Evolutionary conservation across 1,139 yeast species (phyloP).

Genomic region (Candida buenavistaensis): DNA sequence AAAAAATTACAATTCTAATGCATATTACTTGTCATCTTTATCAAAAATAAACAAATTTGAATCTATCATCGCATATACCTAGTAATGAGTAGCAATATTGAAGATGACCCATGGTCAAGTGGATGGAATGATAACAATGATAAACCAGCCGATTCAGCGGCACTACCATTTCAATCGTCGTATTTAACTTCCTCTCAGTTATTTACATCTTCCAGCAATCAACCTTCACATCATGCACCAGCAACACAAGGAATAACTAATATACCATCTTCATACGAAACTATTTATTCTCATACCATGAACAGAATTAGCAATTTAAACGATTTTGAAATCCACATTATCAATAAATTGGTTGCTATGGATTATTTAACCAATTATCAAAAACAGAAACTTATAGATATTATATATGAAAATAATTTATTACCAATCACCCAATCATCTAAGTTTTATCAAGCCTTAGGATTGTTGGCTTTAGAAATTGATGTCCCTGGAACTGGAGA

Average conservation of each 20-base stretch:
- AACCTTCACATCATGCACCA: slow-evolving; percentile 5
- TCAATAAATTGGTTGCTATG: slow-evolving; percentile 28
- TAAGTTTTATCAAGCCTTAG: slow-evolving; percentile 37
- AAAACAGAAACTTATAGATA: slow-evolving; percentile 33
- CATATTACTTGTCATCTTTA: no score
- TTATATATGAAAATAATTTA: slow-evolving; percentile 38
- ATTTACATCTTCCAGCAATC: slow-evolving; percentile 10
- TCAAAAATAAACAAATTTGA: no score
- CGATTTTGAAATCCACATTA: slow-evolving; percentile 32
- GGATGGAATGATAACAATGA: slow-evolving; percentile 32
- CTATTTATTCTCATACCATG: slow-evolving; percentile 20
- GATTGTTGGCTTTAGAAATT: slow-evolving; percentile 42
- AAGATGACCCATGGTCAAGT: slow-evolving; percentile 46
- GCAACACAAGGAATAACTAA: slow-evolving; percentile 12
- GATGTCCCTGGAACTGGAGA: slow-evolving; percentile 44
- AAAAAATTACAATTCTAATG: background rate
- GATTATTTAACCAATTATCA: slow-evolving; percentile 34
- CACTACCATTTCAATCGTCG: slow-evolving; percentile 12
- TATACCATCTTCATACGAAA: slow-evolving; percentile 28
- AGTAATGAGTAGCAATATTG: slow-evolving; percentile 21
- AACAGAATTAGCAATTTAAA: slow-evolving; percentile 24
- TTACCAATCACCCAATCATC: slow-evolving; percentile 30
- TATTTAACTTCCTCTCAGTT: slow-evolving; percentile 31
- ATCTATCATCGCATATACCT: no score
- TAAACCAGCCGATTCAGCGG: slow-evolving; percentile 2